phyloP scores from a whole-genome alignment of 202 grass and related monocot species.

The Thinopyrum obtusiflorum region DNA sequence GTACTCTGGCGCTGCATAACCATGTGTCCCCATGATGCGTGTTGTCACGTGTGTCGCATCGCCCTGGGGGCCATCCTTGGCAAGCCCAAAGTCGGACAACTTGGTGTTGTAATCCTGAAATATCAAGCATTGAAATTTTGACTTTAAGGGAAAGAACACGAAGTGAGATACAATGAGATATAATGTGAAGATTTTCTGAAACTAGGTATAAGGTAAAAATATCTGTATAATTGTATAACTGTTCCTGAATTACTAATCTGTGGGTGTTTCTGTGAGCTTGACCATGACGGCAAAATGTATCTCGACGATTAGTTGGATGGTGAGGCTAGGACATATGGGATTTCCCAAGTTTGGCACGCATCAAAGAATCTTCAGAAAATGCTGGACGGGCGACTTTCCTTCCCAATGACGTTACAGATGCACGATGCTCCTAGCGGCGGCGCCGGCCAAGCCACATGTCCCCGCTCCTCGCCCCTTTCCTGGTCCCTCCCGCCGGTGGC shows the following conservation, averaged over 20 bases:
- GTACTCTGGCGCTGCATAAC: constrained; percentile 79
- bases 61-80: constrained; percentile 72
- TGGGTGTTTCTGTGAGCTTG: neutral
- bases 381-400: no score
- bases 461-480: no score
- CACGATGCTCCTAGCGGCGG: no score
- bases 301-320: constrained; percentile 3
- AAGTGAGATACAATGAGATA: neutral
- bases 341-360: constrained; percentile 26
- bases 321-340: neutral
- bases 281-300: constrained; percentile 32
- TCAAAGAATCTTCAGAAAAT: constrained; percentile 19
- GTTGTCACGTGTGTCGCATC: constrained; percentile 76
- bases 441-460: no score
- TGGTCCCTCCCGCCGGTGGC: no score
- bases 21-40: constrained; percentile 79
- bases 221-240: neutral
- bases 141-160: neutral
- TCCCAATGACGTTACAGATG: no score
- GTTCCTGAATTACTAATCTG: neutral
- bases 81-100: constrained; percentile 83
- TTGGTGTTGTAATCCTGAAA: constrained; percentile 75
- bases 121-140: neutral
- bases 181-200: neutral
- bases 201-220: neutral